Evolutionary conservation across 1,139 yeast genomes (phyloP), one percentile per base, ranked within the genome.

Genomic region (Protomyces inouyei): DNA sequence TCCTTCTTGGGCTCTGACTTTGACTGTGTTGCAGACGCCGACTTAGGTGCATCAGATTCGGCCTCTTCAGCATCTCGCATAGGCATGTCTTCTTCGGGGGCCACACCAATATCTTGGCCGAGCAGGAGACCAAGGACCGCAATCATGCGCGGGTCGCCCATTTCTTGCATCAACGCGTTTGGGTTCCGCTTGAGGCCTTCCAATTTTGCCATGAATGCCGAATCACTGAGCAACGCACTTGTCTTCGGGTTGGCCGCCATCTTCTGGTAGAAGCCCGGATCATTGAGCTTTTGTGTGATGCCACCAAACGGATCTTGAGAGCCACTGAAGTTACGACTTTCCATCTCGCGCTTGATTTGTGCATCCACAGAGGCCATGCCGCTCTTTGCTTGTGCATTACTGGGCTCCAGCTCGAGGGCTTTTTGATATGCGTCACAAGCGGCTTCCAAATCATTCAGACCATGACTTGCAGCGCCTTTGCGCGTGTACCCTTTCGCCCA

Each of bases 401-500:
- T 67, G 28, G 95, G 82, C 71, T 95, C 98, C 69, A 91, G 77
- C 73, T 87, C 88, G 69, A 95, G 79, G 3, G 97, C 96, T 75
- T 87, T 86, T 69, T 85, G 81, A 76, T 91, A 95, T 45, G 88
- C 81, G 57, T 77, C 77, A 71, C 84, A 83, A 28, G 81, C 81
- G 45, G 74, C 73, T 35, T 75, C 64, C 90, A 67, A 81, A 68
- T 88, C 83, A 23, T 92, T 92, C 68, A 88, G 80, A 16, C 98
- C 98, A 72, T 81, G 87, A 65, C 87, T 85, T 40, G 98, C 98
- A 69, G 97, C 93, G 65, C 91, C 99, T 60, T 88, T 87, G 77
- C 99, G 87, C 73, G 86, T 87, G 80, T 87, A 88, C 57, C 98
- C 98, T 77, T 93, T 93, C 23, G 97, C 91, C 97, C 98, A 93